These are phyloP conservation scores for Elsinoe arachidis DNA, from an alignment of 2,329 filamentous ascomycete species.

Conservation along the genomic window DNA sequence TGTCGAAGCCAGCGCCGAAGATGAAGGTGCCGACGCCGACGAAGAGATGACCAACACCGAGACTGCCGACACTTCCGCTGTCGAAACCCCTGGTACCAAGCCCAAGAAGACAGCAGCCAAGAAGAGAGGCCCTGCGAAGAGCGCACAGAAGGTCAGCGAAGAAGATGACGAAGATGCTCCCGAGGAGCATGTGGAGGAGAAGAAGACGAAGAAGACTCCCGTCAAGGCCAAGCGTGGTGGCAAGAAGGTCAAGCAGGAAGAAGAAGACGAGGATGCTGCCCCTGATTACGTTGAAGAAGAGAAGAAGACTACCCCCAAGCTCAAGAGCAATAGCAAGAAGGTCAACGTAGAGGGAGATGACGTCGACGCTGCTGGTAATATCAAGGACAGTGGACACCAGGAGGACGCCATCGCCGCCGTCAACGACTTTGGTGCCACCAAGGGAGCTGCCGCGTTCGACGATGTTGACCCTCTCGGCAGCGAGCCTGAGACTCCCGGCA, in stretches of 20 bases:
- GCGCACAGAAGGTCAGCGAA: neutral
- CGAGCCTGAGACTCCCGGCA: neutral
- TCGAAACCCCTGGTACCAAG: neutral
- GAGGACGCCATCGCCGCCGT: neutral
- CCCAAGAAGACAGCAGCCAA: neutral
- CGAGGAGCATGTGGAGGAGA: neutral
- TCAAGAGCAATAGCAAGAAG: neutral
- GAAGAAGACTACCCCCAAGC: neutral
- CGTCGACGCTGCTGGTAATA: neutral
- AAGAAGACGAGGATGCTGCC: neutral
- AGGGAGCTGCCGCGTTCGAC: neutral
- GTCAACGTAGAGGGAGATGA: neutral
- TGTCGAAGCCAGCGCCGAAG: neutral
- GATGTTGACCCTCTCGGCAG: neutral
- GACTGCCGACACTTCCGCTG: neutral
- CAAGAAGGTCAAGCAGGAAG: neutral
- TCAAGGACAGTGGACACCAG: neutral
- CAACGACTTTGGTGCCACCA: neutral
- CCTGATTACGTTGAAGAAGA: neutral
- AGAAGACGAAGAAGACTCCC: neutral
- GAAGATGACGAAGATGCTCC: neutral
- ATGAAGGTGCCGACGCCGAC: neutral
- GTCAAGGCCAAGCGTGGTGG: neutral
- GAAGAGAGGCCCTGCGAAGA: neutral
- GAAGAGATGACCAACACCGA: conserved; percentile 5